Evolutionary conservation across 805 yeast genomes (phyloP), one percentile per base, ranked within the genome.

Genomic region (Wickerhamiella domercqiae): DNA sequence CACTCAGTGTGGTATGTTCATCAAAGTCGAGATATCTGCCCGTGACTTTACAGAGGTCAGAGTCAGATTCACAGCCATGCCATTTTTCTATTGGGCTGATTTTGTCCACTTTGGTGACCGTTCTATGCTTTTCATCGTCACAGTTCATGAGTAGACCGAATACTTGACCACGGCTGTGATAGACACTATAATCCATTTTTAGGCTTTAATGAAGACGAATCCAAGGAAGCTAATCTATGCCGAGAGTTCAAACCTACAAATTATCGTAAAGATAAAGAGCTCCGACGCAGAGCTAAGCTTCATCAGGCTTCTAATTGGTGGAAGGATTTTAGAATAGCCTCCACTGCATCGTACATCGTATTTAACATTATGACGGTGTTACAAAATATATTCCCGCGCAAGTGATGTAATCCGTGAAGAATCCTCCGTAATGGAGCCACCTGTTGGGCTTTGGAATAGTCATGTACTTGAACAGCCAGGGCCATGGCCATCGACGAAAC

Each of bases 1-100:
- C 41, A 5, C 17, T 17, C 21, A 40, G 21, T 31, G 36, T 28
- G 26, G 9, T 13, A 13, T 24, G 13, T 13, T 24, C 26, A 13
- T 24, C 26, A 24, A 24, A 24, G 26, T 24, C 26, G 26, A 24
- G 26, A 24, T 24, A 24, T 13, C 26, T 24, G 26, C 11, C 26
- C 13, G 26, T 24, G 9, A 13, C 9, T 13, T 9, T 9, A 24
- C 11, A 24, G 26, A 9, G 11, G 9, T 9, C 13, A 24, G 11
- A 9, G 26, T 24, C 9, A 24, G 9, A 13, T 9, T 24, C 26
- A 24, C 13, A 13, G 11, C 26, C 11, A 9, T 24, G 26, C 26
- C 26, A n/a, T n/a, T n/a, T n/a, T n/a, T n/a, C n/a, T n/a, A 13
- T 9, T 9, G 26, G 13, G 26, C 26, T 9, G 26, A 24, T 24